Evolutionary conservation across 2,329 filamentous ascomycete genomes (phyloP).

Genomic region (Fusarium siculi): DNA sequence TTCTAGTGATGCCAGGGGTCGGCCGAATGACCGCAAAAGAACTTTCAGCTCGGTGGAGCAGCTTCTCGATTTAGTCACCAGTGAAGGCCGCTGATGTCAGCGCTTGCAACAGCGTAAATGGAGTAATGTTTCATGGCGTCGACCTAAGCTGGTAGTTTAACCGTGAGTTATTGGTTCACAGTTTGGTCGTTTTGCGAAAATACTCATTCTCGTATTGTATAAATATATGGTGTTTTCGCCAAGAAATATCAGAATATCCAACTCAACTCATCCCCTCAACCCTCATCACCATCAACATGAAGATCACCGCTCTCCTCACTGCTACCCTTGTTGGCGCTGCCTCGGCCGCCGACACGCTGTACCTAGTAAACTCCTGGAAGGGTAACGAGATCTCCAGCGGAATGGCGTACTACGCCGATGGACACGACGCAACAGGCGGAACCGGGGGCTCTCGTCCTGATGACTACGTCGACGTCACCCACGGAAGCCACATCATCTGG

Average conservation of each 20-base stretch:
- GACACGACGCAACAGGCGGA: not conserved
- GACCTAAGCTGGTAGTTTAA: too few relatives aligned
- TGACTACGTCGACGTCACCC: not conserved
- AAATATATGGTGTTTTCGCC: not conserved
- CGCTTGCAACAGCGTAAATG: not conserved
- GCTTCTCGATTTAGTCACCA: not conserved
- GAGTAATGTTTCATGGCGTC: too few relatives aligned
- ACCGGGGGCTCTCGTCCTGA: not conserved
- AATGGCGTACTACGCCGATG: slow-evolving; percentile 1
- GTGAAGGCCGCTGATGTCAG: not conserved
- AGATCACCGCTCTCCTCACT: not conserved
- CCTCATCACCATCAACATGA: not conserved
- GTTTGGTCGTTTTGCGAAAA: not conserved
- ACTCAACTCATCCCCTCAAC: not conserved
- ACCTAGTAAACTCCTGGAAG: slow-evolving; percentile 6
- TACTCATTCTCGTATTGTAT: not conserved
- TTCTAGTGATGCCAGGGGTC: not conserved
- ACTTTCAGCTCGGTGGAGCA: not conserved
- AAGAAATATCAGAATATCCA: not conserved
- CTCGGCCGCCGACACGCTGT: not conserved
- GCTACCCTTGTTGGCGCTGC: not conserved
- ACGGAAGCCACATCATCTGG: not conserved
- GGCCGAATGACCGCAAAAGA: rapidly evolving
- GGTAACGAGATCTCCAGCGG: not conserved
- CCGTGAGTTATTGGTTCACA: rapidly evolving